Conservation (phyloP, 2,329 filamentous ascomycete genomes). For the Botrytis hyacinthi region DNA sequence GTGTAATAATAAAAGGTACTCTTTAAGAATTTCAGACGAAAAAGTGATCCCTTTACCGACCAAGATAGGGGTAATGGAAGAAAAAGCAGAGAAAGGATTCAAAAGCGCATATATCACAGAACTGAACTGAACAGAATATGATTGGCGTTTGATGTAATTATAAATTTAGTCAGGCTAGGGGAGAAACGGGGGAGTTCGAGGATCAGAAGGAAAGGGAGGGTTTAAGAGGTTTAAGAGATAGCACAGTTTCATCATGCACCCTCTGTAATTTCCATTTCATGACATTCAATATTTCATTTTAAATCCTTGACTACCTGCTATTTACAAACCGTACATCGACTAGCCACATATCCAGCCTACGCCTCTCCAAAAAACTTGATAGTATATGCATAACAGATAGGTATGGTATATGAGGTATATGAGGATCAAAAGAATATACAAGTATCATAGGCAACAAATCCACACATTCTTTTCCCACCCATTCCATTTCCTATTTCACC, state of each 20-base stretch:
- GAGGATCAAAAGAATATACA: conserved; percentile 3
- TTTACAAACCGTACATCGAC: not conserved
- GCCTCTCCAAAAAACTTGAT: not conserved
- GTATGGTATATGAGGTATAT: not conserved
- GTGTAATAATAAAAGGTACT: not conserved
- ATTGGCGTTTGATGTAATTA: not conserved
- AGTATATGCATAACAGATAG: not conserved
- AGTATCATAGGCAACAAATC: not conserved
- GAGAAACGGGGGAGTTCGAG: not conserved
- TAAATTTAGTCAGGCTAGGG: not conserved
- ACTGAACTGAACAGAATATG: not conserved
- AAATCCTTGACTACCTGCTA: not conserved
- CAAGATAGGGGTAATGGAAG: not conserved
- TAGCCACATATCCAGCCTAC: not conserved
- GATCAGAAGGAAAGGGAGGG: not conserved
- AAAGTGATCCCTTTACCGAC: not conserved
- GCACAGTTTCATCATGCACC: not conserved
- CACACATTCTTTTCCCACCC: conserved; percentile 6
- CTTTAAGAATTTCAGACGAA: not conserved
- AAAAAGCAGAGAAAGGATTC: not conserved
- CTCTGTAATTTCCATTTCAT: not conserved
- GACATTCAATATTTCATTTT: not conserved
- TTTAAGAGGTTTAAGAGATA: not conserved
- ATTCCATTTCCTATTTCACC: conserved; percentile 10
- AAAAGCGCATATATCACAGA: not conserved